phyloP scores from a whole-genome alignment of 768 basidiomycete species.

The Mycena rosella region DNA sequence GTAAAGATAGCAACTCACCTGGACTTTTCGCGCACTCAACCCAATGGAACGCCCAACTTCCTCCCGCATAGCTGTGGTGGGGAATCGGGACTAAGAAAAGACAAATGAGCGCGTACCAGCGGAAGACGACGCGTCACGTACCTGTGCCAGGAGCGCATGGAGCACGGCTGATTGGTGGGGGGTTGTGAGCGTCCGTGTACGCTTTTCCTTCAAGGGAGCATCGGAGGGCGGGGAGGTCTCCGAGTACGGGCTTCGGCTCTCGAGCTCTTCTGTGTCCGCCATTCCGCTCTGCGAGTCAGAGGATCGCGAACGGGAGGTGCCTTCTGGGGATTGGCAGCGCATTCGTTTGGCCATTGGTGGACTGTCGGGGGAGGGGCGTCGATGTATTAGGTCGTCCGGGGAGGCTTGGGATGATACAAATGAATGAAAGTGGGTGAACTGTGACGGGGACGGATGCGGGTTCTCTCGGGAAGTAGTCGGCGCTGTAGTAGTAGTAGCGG shows the following conservation, averaged over 20 bases:
- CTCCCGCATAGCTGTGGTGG: slow-evolving; percentile 88
- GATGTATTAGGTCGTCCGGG: slow-evolving; percentile 40
- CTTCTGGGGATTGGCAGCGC: slow-evolving; percentile 51
- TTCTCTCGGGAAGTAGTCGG: slow-evolving; percentile 38
- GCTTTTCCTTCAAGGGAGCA: slow-evolving; percentile 79
- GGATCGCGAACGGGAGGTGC: slow-evolving; percentile 55
- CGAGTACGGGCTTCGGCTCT: slow-evolving; percentile 56
- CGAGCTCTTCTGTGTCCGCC: slow-evolving; percentile 71
- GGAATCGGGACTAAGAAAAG: slow-evolving; percentile 80
- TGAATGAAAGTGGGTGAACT: slow-evolving; percentile 44
- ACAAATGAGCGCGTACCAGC: slow-evolving; percentile 21
- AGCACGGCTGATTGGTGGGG: slow-evolving; percentile 92
- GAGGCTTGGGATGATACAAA: slow-evolving; percentile 44
- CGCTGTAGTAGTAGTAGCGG: slow-evolving; percentile 34
- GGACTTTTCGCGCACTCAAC: slow-evolving; percentile 91
- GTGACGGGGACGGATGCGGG: slow-evolving; percentile 42
- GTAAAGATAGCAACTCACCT: slow-evolving; percentile 64
- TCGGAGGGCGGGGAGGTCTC: slow-evolving; percentile 51
- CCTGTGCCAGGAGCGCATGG: slow-evolving; percentile 89
- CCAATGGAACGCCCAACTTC: slow-evolving; percentile 90
- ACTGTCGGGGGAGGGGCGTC: slow-evolving; percentile 44
- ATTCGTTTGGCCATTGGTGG: slow-evolving; percentile 61
- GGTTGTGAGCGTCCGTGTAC: slow-evolving; percentile 87
- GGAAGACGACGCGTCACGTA: slow-evolving; percentile 48
- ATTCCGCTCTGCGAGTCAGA: slow-evolving; percentile 67